Evolutionary conservation across 176 grass and related monocot species (phyloP).

Genomic region (Urochloa ruziziensis): DNA sequence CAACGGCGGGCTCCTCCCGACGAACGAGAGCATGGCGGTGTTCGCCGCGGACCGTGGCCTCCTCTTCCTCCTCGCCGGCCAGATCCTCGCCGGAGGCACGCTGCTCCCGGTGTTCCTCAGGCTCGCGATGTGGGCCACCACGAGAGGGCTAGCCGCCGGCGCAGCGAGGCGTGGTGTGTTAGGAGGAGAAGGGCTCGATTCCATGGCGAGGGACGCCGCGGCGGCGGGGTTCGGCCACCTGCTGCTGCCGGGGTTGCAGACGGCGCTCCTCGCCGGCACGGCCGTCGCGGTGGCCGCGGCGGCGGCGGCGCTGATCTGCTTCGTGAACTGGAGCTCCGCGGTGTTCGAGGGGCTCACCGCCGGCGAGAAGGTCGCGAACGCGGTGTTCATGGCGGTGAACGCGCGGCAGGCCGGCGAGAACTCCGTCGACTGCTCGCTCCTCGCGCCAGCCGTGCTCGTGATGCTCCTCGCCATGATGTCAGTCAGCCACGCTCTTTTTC

Average conservation of each 20-base stretch:
- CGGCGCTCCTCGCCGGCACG: conserved; percentile 25
- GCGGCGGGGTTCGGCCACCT: conserved; percentile 29
- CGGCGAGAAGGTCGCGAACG: conserved; percentile 51
- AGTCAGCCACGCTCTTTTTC: background rate
- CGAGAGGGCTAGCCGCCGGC: background rate
- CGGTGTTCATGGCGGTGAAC: conserved; percentile 69
- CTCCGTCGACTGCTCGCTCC: conserved; percentile 60
- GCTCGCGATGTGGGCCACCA: conserved; percentile 19
- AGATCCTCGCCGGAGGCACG: conserved; percentile 64
- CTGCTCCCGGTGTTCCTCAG: conserved; percentile 66
- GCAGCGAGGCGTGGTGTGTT: background rate
- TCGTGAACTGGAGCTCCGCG: conserved; percentile 55
- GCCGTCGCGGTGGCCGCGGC: conserved; percentile 19
- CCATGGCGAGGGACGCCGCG: conserved; percentile 31
- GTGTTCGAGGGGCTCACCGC: conserved; percentile 56
- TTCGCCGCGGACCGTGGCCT: conserved; percentile 58
- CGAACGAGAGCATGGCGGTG: conserved; percentile 76
- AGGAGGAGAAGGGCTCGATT: conserved; percentile 28
- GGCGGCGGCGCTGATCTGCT: conserved; percentile 31
- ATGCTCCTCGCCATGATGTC: conserved; percentile 68
- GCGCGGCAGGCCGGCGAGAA: conserved; percentile 69
- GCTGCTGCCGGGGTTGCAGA: conserved; percentile 4
- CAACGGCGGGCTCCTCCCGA: conserved; percentile 69
- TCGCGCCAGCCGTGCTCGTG: conserved; percentile 59
- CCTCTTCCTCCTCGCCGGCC: conserved; percentile 45